Conservation (phyloP, 2,329 filamentous ascomycete genomes). For the Pseudogymnoascus sp. region DNA sequence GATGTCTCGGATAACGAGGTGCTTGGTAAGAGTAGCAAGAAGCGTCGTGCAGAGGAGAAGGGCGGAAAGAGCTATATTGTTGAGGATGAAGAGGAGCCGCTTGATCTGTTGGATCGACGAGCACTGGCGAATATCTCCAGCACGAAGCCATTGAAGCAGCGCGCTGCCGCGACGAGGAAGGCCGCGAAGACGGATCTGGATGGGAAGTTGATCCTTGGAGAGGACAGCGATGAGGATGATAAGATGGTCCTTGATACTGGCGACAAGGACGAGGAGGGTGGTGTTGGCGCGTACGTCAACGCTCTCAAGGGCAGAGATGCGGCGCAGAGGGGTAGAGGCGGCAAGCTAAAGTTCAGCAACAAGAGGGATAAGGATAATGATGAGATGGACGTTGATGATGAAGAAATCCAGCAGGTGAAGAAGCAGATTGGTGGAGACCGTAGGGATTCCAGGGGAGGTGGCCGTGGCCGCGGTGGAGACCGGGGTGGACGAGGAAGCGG, state of each 20-base stretch:
- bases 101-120: conserved; percentile 83
- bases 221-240: conserved; percentile 43
- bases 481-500: conserved; percentile 33
- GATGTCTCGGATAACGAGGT: conserved; percentile 55
- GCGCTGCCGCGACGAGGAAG: conserved; percentile 38
- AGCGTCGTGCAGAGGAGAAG: conserved; percentile 36
- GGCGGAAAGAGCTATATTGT: conserved; percentile 74
- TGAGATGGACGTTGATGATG: conserved; percentile 40
- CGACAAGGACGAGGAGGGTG: conserved; percentile 38
- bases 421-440: conserved; percentile 32
- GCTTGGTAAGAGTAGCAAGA: conserved; percentile 38
- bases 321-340: conserved; percentile 54
- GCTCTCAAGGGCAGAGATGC: conserved; percentile 60
- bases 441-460: conserved; percentile 29
- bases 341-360: conserved; percentile 65
- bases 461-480: conserved; percentile 26
- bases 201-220: conserved; percentile 70
- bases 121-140: conserved; percentile 89
- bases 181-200: conserved; percentile 66
- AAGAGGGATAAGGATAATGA: conserved; percentile 48
- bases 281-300: conserved; percentile 60
- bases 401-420: conserved; percentile 43
- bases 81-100: conserved; percentile 87
- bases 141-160: conserved; percentile 65
- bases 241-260: conserved; percentile 58